Base-by-base conservation (phyloP, 306 rosid species). In the Amphicarpaea edgeworthii region DNA sequence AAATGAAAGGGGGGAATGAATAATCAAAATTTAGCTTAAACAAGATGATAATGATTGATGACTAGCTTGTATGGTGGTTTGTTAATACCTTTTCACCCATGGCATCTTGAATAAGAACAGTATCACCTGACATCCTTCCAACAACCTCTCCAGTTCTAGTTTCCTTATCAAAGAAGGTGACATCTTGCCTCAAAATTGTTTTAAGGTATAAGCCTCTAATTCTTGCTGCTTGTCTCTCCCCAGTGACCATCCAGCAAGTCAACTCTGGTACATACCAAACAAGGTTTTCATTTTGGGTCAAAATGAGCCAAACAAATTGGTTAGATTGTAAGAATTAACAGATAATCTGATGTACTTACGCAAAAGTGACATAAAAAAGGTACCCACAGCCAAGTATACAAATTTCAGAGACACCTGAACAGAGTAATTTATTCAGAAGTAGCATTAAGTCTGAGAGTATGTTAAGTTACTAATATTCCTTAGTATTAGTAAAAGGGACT, bases 111-210 rank as follows among this genome's bases (percentile, higher is more conserved):
- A 92, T 90, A 60, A 88, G 92, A 46, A 90, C 88, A 12, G 97
- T 90, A 24, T 90, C 96, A 1, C 96, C 97, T 21, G 96, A 88
- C 97, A 92, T 92, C 74, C 93, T 87, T 72, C 79, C 93, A 21
- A 90, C 70, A 60, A 93, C 87, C 81, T 88, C 93, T 3, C 97
- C 97, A 0, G 96, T 81, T 21, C 55, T 90, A 0, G 92, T 76
- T 83, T 92, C 90, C 75, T 69, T 72, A 70, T 93, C 96, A 40
- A 93, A 93, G 83, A 85, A 93, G 24, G 83, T 76, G 3, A 92
- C 73, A 68, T 90, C 97, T 85, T 92, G 97, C 77, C 93, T 85
- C 85, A 92, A 55, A 74, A 92, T 87, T 8, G 93, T 84, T 82
- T 75, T 82, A 47, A 92, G 79, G 80, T 92, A 92, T 26, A 92